Evolutionary conservation across 176 grass and related monocot species (phyloP).

Genomic region (Oryza brachyantha): DNA sequence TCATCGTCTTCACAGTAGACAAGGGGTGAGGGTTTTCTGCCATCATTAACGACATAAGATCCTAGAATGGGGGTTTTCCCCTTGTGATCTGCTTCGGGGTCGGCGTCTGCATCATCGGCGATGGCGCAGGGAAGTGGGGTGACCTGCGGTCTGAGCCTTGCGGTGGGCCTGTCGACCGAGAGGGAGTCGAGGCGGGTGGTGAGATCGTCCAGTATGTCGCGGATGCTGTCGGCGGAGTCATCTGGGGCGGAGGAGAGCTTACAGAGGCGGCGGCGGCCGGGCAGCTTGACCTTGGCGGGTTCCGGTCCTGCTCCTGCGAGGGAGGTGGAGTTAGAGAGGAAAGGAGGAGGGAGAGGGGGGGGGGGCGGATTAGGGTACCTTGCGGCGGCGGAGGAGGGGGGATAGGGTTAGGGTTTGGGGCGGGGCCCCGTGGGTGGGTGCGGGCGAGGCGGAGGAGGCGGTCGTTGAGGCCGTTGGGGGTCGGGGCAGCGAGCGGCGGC

Average conservation of each 20-base stretch:
- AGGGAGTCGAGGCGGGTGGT: conserved; percentile 57
- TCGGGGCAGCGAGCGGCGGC: conserved; percentile 23
- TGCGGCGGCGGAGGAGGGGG: neutral
- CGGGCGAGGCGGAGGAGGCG: conserved; percentile 56
- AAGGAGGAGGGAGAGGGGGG: neutral
- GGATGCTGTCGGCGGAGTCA: conserved; percentile 46
- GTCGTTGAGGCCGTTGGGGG: conserved; percentile 87
- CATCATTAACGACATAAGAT: neutral
- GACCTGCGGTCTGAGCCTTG: neutral
- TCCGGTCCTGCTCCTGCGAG: conserved; percentile 20
- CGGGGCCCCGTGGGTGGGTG: conserved; percentile 9
- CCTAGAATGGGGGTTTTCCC: neutral
- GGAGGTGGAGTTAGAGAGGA: neutral
- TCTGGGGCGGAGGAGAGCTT: conserved; percentile 33
- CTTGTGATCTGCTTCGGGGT: conserved; percentile 3
- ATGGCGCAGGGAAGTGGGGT: conserved; percentile 12
- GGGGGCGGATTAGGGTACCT: neutral
- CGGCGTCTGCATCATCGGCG: conserved; percentile 25
- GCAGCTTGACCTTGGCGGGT: conserved; percentile 52
- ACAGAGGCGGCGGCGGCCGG: conserved; percentile 71
- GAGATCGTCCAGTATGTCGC: conserved; percentile 83
- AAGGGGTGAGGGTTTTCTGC: conserved; percentile 5
- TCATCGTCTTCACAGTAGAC: conserved; percentile 21
- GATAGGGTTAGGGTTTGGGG: conserved; percentile 42
- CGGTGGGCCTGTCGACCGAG: conserved; percentile 48